phyloP scores from a whole-genome alignment of 306 rosid species.

The Psophocarpus tetragonolobus region DNA sequence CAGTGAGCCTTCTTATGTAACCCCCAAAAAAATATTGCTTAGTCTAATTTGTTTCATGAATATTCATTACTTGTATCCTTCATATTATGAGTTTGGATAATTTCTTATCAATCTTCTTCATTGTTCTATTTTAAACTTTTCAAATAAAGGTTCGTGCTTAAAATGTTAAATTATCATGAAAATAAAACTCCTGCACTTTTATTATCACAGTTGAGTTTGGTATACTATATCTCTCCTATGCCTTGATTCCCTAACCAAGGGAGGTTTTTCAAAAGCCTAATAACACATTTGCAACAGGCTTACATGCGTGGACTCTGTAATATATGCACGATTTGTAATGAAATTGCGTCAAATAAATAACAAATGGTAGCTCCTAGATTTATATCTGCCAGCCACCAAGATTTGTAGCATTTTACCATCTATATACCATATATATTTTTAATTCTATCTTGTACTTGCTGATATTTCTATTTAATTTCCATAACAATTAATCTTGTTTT shows the following conservation, averaged over 20 bases:
- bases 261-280: not conserved
- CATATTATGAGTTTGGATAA: conserved; percentile 24
- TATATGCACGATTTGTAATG: too few relatives aligned
- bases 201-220: not conserved
- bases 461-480: too few relatives aligned
- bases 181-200: not conserved
- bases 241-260: not conserved
- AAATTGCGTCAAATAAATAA: too few relatives aligned
- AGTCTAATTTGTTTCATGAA: conserved; percentile 26
- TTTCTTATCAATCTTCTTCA: not conserved
- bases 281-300: not conserved
- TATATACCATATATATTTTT: too few relatives aligned
- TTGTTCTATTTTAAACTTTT: conserved; percentile 10
- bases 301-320: too few relatives aligned
- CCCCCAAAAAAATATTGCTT: not conserved
- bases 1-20: conserved; percentile 20
- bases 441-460: too few relatives aligned
- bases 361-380: too few relatives aligned
- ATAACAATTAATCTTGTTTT: too few relatives aligned
- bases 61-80: conserved; percentile 35
- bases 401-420: too few relatives aligned
- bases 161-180: not conserved
- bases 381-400: too few relatives aligned
- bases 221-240: not conserved
- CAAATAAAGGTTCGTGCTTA: not conserved